These are phyloP conservation scores for Aureobasidium leucospermi DNA, from an alignment of 2,329 filamentous ascomycete genomes.

Conservation along the genomic window DNA sequence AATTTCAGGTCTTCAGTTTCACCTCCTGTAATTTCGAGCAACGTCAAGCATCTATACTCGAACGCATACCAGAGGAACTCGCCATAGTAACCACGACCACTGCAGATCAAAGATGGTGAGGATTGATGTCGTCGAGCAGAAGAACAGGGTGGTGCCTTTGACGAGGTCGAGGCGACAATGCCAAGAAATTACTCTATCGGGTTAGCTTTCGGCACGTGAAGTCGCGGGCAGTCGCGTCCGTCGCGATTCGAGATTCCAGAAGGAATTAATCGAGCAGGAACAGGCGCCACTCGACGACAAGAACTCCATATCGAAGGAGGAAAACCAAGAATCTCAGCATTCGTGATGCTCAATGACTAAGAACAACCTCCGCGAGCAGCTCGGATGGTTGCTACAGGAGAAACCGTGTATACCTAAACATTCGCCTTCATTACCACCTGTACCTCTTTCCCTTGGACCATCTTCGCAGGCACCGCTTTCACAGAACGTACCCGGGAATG, in stretches of 20 bases:
- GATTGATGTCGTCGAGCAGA: neutral
- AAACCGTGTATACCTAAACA: conserved; percentile 38
- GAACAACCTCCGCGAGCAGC: conserved; percentile 42
- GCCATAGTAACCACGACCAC: too few species aligned
- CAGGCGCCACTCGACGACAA: conserved; percentile 9
- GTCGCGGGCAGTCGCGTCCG: conserved; percentile 11
- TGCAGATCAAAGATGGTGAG: neutral
- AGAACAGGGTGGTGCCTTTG: neutral
- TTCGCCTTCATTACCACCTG: conserved; percentile 8
- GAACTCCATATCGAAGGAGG: neutral
- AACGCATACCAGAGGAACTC: too few species aligned
- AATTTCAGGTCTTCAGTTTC: too few species aligned
- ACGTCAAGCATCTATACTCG: too few species aligned
- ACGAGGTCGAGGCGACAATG: neutral
- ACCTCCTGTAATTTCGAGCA: too few species aligned
- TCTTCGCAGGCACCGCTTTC: neutral
- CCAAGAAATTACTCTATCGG: neutral
- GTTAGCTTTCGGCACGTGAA: conserved; percentile 1
- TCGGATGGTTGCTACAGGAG: conserved; percentile 40
- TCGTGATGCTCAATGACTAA: conserved; percentile 34
- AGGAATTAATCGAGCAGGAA: neutral
- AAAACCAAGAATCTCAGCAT: neutral
- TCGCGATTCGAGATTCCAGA: conserved; percentile 4
- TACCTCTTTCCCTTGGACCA: neutral
- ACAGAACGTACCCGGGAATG: neutral